phyloP scores from a whole-genome alignment of 2,329 filamentous ascomycete genomes.

The Apiospora saccharicola region DNA sequence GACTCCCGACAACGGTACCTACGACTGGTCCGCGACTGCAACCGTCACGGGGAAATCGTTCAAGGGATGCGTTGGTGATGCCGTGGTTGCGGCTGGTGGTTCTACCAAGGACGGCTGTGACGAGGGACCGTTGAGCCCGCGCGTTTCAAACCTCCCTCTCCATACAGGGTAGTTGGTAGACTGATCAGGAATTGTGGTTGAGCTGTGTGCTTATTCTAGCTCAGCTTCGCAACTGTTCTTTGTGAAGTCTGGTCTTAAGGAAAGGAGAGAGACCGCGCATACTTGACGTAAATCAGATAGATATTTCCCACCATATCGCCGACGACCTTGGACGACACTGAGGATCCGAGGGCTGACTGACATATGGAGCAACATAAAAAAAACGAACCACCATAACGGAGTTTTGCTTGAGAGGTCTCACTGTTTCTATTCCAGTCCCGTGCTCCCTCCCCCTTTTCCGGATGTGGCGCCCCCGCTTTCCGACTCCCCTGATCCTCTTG shows the following conservation, averaged over 20 bases:
- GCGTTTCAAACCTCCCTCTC: not conserved
- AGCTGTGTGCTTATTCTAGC: not conserved
- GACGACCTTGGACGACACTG: not conserved
- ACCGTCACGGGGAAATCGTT: not conserved
- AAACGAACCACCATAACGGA: not conserved
- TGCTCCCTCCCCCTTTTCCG: not conserved
- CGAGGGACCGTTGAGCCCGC: not conserved
- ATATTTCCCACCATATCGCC: not conserved
- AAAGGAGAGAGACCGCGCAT: not conserved
- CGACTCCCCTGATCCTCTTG: too few relatives aligned
- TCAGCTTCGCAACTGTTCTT: not conserved
- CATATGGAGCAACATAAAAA: not conserved
- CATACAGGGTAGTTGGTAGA: not conserved
- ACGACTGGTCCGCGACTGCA: slow-evolving; percentile 19
- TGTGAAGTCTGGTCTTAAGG: not conserved
- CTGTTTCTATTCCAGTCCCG: not conserved
- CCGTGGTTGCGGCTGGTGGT: slow-evolving; percentile 7
- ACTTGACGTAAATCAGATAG: not conserved
- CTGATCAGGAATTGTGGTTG: not conserved
- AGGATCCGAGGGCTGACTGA: not conserved
- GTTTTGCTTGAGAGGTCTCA: not conserved
- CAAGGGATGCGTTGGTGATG: not conserved
- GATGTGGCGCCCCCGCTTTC: too few relatives aligned
- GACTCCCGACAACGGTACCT: slow-evolving; percentile 8
- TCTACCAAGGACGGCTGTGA: not conserved